Evolutionary conservation across 305 asterid species (phyloP), one percentile per base, ranked within the genome.

Genomic region (Solanum aculeatissimum): DNA sequence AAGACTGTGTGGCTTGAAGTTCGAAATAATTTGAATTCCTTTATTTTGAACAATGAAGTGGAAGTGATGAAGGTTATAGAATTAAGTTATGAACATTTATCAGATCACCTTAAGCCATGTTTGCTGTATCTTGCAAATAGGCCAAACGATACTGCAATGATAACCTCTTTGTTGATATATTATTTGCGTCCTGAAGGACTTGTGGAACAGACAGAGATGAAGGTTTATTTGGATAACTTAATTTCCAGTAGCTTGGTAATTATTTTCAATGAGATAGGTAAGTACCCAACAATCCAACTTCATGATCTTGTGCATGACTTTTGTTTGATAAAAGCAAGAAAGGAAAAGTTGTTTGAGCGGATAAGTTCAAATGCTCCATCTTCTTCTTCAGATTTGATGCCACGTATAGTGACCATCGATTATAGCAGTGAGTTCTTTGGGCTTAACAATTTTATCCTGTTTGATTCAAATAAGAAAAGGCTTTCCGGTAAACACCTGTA

Each of bases 241-340:
- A 15, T 68, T 68, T 68, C 47, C 47, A 68, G 47, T 35, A 65
- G 84, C 40, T 21, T 63, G 54, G 51, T 38, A 15, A 45, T 32
- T 60, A 0, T 0, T 63, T 43, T 53, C 51, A 27, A 40, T 42
- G 58, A 49, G 15, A 14, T 81, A 40, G 84, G 74, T 81, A 2
- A 3, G 0, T 0, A 0, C 2, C 19, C 2, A 14, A 40, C 4
- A 3, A 13, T 6, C 14, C 58, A n/a, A 35, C 6, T 81, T 23
- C 84, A 81, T 81, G 75, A 60, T n/a, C 25, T 81, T 45, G 35
- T 81, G 43, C 84, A 49, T 60, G 54, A 45, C 21, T 38, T 81
- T 40, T 81, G 84, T 51, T 8, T 23, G 3, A 47, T 16, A 7
- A 81, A n/a, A 21, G 13, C 43, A 15, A 81, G 21, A 29, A 15